These are phyloP conservation scores for Elasticomyces elasticus DNA, from an alignment of 495 filamentous ascomycete species.

Conservation along the genomic window DNA sequence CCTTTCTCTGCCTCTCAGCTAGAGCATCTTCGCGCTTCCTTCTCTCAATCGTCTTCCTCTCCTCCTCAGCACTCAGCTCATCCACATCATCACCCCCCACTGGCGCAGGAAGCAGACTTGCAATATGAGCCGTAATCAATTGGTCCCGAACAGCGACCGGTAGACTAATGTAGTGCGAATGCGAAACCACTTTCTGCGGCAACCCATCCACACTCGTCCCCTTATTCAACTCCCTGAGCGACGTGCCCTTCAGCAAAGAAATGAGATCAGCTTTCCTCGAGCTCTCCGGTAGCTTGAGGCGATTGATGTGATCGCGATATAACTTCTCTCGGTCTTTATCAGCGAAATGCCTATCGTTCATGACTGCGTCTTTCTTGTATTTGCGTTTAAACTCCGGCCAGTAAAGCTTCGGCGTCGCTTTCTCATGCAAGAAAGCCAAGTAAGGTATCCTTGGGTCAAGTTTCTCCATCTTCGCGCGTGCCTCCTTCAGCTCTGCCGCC, in stretches of 20 bases:
- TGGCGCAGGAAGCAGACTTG: conserved; percentile 58
- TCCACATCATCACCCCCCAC: conserved; percentile 38
- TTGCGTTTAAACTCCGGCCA: conserved; percentile 96
- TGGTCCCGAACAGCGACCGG: conserved; percentile 57
- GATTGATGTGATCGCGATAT: conserved; percentile 78
- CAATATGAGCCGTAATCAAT: conserved; percentile 66
- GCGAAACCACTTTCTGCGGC: conserved; percentile 57
- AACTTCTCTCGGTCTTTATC: conserved; percentile 88
- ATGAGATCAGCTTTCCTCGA: conserved; percentile 71
- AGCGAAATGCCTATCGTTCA: conserved; percentile 62
- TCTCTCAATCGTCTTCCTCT: conserved; percentile 54
- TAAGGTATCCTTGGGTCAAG: conserved; percentile 79
- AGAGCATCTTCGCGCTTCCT: conserved; percentile 65
- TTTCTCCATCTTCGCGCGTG: conserved; percentile 67
- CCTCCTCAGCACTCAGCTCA: conserved; percentile 48
- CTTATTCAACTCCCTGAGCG: conserved; percentile 55
- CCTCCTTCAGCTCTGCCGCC: conserved; percentile 59
- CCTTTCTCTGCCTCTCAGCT: conserved; percentile 59
- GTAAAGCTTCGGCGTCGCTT: conserved; percentile 81
- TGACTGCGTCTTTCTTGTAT: conserved; percentile 66
- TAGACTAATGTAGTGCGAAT: conserved; percentile 75
- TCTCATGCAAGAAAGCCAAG: conserved; percentile 66
- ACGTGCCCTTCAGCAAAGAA: conserved; percentile 59
- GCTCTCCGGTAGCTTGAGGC: conserved; percentile 63
- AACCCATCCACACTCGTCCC: conserved; percentile 53